These are phyloP conservation scores for Fomitiporia mediterranea DNA, from an alignment of 1,284 basidiomycete genomes.

Conservation along the genomic window DNA sequence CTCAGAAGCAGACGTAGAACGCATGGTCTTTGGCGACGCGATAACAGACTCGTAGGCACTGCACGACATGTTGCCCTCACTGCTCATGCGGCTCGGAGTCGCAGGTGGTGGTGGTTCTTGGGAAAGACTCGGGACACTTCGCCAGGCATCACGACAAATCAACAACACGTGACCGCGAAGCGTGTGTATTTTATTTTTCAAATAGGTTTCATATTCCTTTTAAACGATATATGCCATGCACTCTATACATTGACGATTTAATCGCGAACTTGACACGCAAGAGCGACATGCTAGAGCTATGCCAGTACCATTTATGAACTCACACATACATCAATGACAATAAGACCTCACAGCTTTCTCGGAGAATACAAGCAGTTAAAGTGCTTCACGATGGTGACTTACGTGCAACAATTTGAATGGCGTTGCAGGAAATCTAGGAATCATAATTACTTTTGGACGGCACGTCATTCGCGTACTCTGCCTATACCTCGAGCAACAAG, in stretches of 20 bases:
- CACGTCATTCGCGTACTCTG: neutral
- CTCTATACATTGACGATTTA: too few species aligned
- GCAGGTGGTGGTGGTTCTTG: neutral
- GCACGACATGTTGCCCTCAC: slow-evolving; percentile 14
- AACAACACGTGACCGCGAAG: slow-evolving; percentile 5
- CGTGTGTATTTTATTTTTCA: neutral
- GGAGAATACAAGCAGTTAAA: too few species aligned
- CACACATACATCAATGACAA: too few species aligned
- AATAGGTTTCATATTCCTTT: too few species aligned
- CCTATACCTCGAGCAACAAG: slow-evolving; percentile 9
- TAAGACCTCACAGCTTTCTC: too few species aligned
- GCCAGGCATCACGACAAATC: neutral
- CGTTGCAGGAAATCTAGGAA: too few species aligned
- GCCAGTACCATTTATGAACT: too few species aligned
- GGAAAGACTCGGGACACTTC: neutral
- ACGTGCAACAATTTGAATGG: too few species aligned
- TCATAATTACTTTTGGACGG: neutral
- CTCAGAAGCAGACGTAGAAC: slow-evolving; percentile 14
- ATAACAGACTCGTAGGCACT: slow-evolving; percentile 2
- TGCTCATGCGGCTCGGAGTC: neutral
- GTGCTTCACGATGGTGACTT: too few species aligned
- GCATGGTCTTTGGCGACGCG: slow-evolving; percentile 16
- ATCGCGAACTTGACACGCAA: too few species aligned
- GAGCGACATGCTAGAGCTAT: too few species aligned
- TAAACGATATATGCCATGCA: too few species aligned